Base-by-base conservation (phyloP, 129 eudicot species). In the Tagetes erecta region DNA sequence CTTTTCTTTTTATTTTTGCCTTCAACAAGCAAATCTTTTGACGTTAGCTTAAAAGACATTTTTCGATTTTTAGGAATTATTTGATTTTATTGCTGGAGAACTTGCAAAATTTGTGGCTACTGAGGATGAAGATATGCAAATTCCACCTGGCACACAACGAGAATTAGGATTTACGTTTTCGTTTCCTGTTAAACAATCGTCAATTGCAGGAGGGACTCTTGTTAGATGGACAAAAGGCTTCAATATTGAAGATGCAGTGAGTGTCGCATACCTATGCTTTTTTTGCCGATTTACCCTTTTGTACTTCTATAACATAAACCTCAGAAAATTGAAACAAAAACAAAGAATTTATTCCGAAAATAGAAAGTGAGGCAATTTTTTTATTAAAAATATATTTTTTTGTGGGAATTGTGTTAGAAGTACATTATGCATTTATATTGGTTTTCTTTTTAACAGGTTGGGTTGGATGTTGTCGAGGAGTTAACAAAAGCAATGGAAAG, bases 91-190 rank as follows among this genome's bases (percentile, higher is more conserved):
- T 76, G 98, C 99, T 46, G 82, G 83, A 46, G 96, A 86, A 13
- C 96, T 94, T 76, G 95, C 96, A 34, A 94, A 88, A 57, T 94
- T 88, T 88, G 97, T 91, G 63, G 86, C 89, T 10, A 84, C 89
- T 3, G 99, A 94, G 83, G 84, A 89, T 13, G 96, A 85, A 78
- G 94, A 84, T 64, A 81, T 88, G 81, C 96, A 85, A 47, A 87
- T 81, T 31, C 80, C 86, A 46, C 79, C 87, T 53, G 97, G 95
- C 73, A 91, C 80, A 64, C 91, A 91, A 49, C 83, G 99, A 74
- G 99, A 94, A 80, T 86, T 94, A 45, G 99, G 99, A 70, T 94
- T 94, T 66, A 94, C 99, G 58, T 94, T 94, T 78, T 94, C 99
- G 0, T 94, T 94, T 80, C 99, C 99, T 1, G 91, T 94, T 39